Conservation (phyloP, 495 filamentous ascomycete genomes). For the Sordaria brevicollis region DNA sequence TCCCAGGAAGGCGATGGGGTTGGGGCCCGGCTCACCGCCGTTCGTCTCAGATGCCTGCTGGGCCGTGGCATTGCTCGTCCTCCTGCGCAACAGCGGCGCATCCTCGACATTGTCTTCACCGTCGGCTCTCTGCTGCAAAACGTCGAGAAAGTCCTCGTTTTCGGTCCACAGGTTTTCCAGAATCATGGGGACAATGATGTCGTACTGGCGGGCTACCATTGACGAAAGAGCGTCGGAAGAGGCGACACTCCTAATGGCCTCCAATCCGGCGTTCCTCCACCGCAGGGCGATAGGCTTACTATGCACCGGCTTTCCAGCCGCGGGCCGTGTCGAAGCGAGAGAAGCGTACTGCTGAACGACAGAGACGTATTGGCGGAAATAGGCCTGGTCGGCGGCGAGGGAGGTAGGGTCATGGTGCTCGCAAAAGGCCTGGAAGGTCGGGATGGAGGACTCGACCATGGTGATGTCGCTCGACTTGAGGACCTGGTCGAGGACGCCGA, state of each 20-base stretch:
- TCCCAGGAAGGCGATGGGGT: slow-evolving; percentile 59
- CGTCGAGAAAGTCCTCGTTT: slow-evolving; percentile 54
- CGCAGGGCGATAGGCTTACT: slow-evolving; percentile 69
- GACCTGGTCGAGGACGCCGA: slow-evolving; percentile 68
- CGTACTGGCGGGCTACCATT: slow-evolving; percentile 62
- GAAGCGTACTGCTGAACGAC: slow-evolving; percentile 67
- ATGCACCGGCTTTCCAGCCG: slow-evolving; percentile 36
- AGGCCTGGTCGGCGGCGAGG: slow-evolving; percentile 70
- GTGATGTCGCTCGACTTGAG: slow-evolving; percentile 72
- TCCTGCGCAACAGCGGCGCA: slow-evolving; percentile 47
- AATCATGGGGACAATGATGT: slow-evolving; percentile 68
- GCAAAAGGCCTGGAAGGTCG: slow-evolving; percentile 77
- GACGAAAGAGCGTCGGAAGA: slow-evolving; percentile 66
- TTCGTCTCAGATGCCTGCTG: slow-evolving; percentile 49
- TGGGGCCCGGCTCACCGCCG: slow-evolving; percentile 42
- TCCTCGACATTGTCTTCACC: slow-evolving; percentile 55
- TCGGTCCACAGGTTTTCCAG: slow-evolving; percentile 76
- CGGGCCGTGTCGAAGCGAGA: slow-evolving; percentile 53
- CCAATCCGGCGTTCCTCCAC: slow-evolving; percentile 71
- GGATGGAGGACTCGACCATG: slow-evolving; percentile 77
- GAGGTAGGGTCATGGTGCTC: slow-evolving; percentile 67
- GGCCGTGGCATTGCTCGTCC: slow-evolving; percentile 71
- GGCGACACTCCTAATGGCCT: slow-evolving; percentile 68
- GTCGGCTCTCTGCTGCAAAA: slow-evolving; percentile 50
- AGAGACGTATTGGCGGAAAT: slow-evolving; percentile 68